Percentiles rank a stretch among this genome's conserved stretches.
These are phyloP conservation scores for Hypericum perforatum DNA, from an alignment of 345 rosid species.

Conservation along the genomic window DNA sequence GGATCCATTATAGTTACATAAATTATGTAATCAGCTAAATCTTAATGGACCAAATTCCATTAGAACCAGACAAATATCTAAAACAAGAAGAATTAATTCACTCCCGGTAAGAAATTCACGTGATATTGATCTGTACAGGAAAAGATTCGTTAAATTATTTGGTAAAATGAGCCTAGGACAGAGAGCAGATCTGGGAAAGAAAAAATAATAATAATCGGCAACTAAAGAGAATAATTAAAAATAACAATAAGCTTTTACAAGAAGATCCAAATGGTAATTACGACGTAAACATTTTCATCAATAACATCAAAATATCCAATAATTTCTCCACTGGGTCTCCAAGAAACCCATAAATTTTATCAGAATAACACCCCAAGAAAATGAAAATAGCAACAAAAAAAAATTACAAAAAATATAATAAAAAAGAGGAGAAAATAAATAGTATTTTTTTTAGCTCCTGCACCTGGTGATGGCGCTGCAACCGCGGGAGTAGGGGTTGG, in stretches of 20 bases:
- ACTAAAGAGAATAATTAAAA: neutral
- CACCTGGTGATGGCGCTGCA: conserved; percentile 7
- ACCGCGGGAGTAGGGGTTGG: conserved; percentile 4
- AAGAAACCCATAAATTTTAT: neutral
- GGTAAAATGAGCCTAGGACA: neutral
- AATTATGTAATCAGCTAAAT: too few relatives aligned
- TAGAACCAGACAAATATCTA: too few relatives aligned
- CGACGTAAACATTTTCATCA: conserved; percentile 1
- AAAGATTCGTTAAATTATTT: neutral
- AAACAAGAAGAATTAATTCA: too few relatives aligned
- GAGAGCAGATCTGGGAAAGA: neutral
- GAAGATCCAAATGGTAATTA: neutral
- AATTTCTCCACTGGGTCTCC: neutral
- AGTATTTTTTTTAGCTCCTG: neutral
- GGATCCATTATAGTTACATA: too few relatives aligned
- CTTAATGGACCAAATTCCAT: too few relatives aligned
- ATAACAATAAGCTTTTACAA: conserved; percentile 1
- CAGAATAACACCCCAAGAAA: neutral
- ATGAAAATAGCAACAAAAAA: neutral
- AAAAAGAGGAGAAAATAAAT: neutral
- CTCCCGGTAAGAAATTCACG: too few relatives aligned
- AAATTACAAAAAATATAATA: neutral
- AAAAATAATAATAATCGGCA: neutral
- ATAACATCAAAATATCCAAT: neutral
- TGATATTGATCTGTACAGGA: neutral